These are phyloP conservation scores for Triticum monococcum DNA, from an alignment of 176 grass and related monocot genomes.

Conservation along the genomic window DNA sequence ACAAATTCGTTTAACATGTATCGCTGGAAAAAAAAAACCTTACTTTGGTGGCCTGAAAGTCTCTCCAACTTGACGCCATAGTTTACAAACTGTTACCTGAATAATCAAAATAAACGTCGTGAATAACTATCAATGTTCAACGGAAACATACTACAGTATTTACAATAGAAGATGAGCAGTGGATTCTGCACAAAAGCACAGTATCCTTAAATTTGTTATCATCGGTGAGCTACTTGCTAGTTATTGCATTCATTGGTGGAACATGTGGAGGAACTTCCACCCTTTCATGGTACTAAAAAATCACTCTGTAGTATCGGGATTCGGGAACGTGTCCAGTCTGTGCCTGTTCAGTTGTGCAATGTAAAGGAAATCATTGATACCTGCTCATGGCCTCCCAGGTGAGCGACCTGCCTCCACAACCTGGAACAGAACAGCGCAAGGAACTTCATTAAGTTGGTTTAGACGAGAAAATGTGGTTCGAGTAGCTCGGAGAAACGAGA, in stretches of 20 bases:
- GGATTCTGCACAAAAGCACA: neutral
- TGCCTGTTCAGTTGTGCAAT: neutral
- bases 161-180: neutral
- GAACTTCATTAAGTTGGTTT: constrained; percentile 1
- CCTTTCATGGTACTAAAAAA: neutral
- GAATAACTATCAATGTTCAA: neutral
- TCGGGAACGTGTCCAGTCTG: neutral
- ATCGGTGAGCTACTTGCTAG: constrained; percentile 15
- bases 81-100: constrained; percentile 94
- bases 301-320: neutral
- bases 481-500: constrained; percentile 11
- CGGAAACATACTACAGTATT: neutral
- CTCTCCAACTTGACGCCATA: constrained; percentile 99
- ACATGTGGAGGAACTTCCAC: neutral
- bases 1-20: neutral
- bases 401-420: constrained; percentile 96
- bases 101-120: constrained; percentile 20
- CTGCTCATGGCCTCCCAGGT: constrained; percentile 92
- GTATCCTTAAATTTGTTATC: neutral
- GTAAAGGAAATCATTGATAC: constrained; percentile 40
- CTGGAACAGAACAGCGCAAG: constrained; percentile 48
- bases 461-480: neutral
- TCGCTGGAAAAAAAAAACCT: constrained; percentile 11
- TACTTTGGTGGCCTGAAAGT: constrained; percentile 99
- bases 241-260: constrained; percentile 4